Percentiles rank a stretch among this genome's conserved stretches.
Evolutionary conservation across 305 asterid species (phyloP).

Genomic region (Solanum hybrid): DNA sequence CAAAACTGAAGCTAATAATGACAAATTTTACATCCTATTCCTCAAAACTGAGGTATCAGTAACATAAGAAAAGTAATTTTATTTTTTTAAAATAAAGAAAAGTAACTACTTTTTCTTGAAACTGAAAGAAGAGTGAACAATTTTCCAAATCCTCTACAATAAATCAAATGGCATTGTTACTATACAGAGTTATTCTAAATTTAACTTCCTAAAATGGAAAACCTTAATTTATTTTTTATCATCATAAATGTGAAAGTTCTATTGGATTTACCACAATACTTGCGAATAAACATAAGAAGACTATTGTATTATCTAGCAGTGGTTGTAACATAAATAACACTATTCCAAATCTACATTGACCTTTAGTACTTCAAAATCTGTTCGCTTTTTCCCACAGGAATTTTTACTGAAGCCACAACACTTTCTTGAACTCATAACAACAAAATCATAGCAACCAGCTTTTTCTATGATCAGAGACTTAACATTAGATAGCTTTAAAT

Average conservation of each 20-base stretch:
- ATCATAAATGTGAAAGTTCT: background rate
- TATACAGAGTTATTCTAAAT: background rate
- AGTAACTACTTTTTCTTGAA: background rate
- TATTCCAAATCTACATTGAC: background rate
- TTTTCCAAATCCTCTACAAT: background rate
- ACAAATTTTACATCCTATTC: background rate
- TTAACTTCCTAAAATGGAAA: background rate
- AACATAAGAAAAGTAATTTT: background rate
- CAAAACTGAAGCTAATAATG: background rate
- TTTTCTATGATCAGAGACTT: background rate
- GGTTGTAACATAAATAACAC: background rate
- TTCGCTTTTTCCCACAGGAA: background rate
- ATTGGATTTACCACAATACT: background rate
- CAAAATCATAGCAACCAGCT: background rate
- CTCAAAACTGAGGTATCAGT: background rate
- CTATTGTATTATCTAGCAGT: background rate
- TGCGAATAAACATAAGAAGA: background rate
- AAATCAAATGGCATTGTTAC: background rate
- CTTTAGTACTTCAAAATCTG: background rate
- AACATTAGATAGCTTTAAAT: background rate
- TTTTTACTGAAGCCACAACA: background rate
- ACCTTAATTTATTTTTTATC: background rate
- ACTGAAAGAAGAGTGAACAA: background rate
- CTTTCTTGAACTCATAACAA: background rate
- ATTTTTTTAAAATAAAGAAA: background rate